Evolutionary conservation across 2,329 filamentous ascomycete genomes (phyloP), one percentile per base, ranked within the genome.

Genomic region (Fusarium robinianum): DNA sequence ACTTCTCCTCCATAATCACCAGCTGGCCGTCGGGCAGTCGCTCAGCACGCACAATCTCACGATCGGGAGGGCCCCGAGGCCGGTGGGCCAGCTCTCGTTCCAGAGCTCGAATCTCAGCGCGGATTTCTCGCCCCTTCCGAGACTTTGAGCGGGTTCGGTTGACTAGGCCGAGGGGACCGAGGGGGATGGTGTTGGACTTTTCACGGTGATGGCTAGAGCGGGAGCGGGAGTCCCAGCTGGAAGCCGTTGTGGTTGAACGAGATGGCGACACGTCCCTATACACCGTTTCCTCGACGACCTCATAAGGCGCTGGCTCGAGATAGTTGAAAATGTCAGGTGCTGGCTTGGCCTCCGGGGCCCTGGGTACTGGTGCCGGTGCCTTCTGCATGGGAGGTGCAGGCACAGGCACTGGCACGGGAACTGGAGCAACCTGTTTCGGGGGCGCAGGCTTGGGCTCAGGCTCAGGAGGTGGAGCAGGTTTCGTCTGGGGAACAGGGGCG

Each of bases 101-200:
- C 2, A 92, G 74, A 2, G 79, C 78, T 9, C 78, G 79, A 46
- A 91, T 89, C 63, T 94, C 87, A 21, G 82, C 77, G 34, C 83
- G 79, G 55, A 94, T 84, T 8, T 89, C 84, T 12, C 81, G 77
- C 27, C 85, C 80, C 6, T 70, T 64, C 49, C 71, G 70, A 3
- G 72, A 74, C 2, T 67, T 66, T 5, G 70, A 73, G 14, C 64
- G 72, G 30, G 74, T 67, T 6, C 70, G 60, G 9, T 77, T 58
- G 2, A 72, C 72, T 4, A 79, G 58, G 7, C 75, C 63, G 3
- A 64, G 43, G 2, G 63, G 61, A 2, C 60, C 58, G 5, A 59
- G n/a, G n/a, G n/a, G n/a, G n/a, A n/a, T n/a, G n/a, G n/a, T n/a
- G n/a, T n/a, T 58, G 11, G 60, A 51, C 10, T 62, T 43, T 14